These are phyloP conservation scores for Botrytis pseudocinerea DNA, from an alignment of 2,329 filamentous ascomycete species.

Conservation along the genomic window DNA sequence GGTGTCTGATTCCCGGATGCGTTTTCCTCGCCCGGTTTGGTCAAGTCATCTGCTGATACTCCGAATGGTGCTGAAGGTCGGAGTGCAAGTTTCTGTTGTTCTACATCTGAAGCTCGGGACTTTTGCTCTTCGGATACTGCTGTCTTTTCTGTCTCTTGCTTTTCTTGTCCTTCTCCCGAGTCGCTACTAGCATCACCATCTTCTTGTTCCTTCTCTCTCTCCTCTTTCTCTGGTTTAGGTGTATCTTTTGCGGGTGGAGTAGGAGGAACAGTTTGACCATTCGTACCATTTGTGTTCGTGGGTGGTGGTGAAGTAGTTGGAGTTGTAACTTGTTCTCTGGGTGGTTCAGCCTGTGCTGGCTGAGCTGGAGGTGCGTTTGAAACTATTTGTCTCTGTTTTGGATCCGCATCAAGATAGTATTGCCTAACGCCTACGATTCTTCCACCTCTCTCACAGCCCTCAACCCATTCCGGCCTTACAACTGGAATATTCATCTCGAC, in stretches of 20 bases:
- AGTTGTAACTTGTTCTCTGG: conserved; percentile 28
- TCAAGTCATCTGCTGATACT: conserved; percentile 40
- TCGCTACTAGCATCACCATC: conserved; percentile 28
- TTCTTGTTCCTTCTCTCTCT: conserved; percentile 34
- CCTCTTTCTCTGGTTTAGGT: conserved; percentile 31
- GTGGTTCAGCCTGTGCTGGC: conserved; percentile 29
- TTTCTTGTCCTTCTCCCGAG: conserved; percentile 36
- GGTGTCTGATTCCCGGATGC: conserved; percentile 47
- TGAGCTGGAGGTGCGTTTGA: conserved; percentile 26
- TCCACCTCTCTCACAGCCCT: conserved; percentile 91
- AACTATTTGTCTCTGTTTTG: conserved; percentile 40
- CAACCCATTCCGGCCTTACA: conserved; percentile 94
- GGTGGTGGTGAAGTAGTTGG: conserved; percentile 31
- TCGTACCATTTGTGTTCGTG: conserved; percentile 34
- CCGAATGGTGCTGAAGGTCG: conserved; percentile 43
- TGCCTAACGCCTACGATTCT: conserved; percentile 91
- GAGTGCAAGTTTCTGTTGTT: conserved; percentile 55
- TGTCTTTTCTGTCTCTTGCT: conserved; percentile 40
- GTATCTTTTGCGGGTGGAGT: conserved; percentile 39
- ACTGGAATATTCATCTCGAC: conserved; percentile 98
- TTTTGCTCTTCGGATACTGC: conserved; percentile 54
- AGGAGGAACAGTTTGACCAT: conserved; percentile 34
- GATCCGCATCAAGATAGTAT: conserved; percentile 89
- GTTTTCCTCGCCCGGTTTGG: conserved; percentile 44
- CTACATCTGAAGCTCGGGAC: conserved; percentile 55